These are phyloP conservation scores for Neurospora intermedia DNA, from an alignment of 495 filamentous ascomycete species.

Conservation along the genomic window DNA sequence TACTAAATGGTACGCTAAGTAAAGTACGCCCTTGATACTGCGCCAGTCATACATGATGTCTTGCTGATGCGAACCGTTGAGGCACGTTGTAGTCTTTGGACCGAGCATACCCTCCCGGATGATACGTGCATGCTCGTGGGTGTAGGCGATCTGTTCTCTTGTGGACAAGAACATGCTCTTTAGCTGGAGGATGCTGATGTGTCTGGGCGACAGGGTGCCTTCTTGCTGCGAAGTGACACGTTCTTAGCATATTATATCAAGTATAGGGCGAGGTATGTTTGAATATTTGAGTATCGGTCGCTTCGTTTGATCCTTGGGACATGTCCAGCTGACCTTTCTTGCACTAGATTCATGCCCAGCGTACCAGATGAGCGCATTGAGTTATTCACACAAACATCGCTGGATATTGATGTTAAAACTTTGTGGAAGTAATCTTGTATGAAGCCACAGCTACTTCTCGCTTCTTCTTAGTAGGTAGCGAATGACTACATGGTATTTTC, in stretches of 20 bases:
- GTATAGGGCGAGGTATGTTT: neutral
- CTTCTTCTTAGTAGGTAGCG: too few species aligned
- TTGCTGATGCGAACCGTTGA: neutral
- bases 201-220: neutral
- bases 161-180: neutral
- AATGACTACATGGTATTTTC: neutral
- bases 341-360: neutral
- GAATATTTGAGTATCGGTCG: neutral
- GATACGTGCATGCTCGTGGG: neutral
- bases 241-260: neutral
- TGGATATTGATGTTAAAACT: neutral
- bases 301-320: neutral
- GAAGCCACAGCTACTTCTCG: neutral
- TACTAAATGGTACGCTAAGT: neutral
- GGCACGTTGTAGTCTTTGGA: neutral
- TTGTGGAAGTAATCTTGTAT: neutral
- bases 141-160: fast-evolving
- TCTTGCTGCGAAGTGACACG: neutral
- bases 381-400: neutral
- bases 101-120: neutral
- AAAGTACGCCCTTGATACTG: neutral
- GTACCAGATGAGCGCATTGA: neutral
- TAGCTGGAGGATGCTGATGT: neutral
- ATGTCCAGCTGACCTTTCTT: neutral
- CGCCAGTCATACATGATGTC: neutral